Evolutionary conservation across 2,329 filamentous ascomycete genomes (phyloP), one percentile per base, ranked within the genome.

Genomic region (Coniochaeta ligniaria): DNA sequence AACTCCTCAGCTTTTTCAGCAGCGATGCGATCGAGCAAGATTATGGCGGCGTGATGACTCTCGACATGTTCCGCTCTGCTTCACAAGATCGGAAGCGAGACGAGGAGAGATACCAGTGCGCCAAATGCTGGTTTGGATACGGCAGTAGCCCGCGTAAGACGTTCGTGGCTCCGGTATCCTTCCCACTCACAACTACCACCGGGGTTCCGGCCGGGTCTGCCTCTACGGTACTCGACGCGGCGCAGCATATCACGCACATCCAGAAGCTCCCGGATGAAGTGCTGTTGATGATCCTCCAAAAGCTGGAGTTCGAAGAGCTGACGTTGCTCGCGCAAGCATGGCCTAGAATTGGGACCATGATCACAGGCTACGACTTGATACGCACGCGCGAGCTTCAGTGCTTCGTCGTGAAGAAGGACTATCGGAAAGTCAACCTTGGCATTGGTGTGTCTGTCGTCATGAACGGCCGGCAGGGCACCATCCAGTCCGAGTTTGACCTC

Each of bases 1-100:
- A 82, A 67, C 62, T 82, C n/a, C 68, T 82, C 2, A 81, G 78
- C 64, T 81, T 83, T 68, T 82, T 82, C 65, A 71, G 71, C 28
- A 81, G 79, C 63, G 75, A 79, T 1, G 71, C 60, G 1, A 58
- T 82, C 3, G 78, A 81, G 60, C 79, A 81, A 60, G 28, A 72
- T 52, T 70, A 69, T 8, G 28, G 28, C 9, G 59, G 54, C 3
- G 16, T 52, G 71, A 14, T 52, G 72, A 14, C 67, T 79, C 5
- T 43, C 41, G 20, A 43, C 41, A 2, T 3, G 3, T 43, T 20
- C 17, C 41, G 16, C 41, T 8, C 41, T 22, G n/a, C 17, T 4
- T n/a, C 41, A 22, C 41, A 43, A 43, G 41, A 43, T 22, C 17
- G 7, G 6, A n/a, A 16, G 4, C 41, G n/a, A 22, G 7, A 2